Evolutionary conservation across 106 monocot genomes (phyloP).

Genomic region (Apostasia shenzhenica): DNA sequence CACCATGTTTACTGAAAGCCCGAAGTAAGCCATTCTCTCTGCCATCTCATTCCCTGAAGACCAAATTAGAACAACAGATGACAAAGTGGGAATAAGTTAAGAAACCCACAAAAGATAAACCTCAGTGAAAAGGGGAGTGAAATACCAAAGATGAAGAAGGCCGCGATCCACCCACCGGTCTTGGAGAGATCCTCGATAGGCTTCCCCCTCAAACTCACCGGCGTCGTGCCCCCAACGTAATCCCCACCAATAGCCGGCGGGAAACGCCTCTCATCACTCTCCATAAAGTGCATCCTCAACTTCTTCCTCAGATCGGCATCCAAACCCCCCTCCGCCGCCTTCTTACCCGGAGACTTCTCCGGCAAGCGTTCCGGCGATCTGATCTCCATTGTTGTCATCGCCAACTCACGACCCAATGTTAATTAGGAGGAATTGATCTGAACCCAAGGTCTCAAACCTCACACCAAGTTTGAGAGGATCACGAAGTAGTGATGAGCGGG

Average conservation of each 20-base stretch:
- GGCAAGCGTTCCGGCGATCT: conserved; percentile 22
- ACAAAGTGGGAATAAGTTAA: too few relatives aligned
- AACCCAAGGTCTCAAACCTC: too few relatives aligned
- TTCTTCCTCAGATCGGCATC: conserved; percentile 34
- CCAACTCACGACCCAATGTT: neutral
- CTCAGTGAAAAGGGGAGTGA: neutral
- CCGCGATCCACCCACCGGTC: conserved; percentile 89
- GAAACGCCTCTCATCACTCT: conserved; percentile 65
- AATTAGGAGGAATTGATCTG: too few relatives aligned
- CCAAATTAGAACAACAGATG: neutral
- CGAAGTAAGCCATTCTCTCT: conserved; percentile 94
- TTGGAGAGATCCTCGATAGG: conserved; percentile 69
- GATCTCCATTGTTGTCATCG: conserved; percentile 54
- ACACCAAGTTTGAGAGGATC: neutral
- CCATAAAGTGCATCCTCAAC: conserved; percentile 48
- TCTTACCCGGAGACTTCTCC: conserved; percentile 15
- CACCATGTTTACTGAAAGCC: conserved; percentile 92
- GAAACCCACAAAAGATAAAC: too few relatives aligned
- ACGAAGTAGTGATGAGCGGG: neutral
- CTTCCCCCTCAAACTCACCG: conserved; percentile 67
- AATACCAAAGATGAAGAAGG: conserved; percentile 91
- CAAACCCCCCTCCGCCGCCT: neutral
- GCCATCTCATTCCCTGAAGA: conserved; percentile 89
- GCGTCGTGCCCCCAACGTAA: conserved; percentile 51
- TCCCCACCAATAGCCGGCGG: conserved; percentile 18